phyloP scores from a whole-genome alignment of 805 yeast genomes.

The Komagataella pseudopastoris region DNA sequence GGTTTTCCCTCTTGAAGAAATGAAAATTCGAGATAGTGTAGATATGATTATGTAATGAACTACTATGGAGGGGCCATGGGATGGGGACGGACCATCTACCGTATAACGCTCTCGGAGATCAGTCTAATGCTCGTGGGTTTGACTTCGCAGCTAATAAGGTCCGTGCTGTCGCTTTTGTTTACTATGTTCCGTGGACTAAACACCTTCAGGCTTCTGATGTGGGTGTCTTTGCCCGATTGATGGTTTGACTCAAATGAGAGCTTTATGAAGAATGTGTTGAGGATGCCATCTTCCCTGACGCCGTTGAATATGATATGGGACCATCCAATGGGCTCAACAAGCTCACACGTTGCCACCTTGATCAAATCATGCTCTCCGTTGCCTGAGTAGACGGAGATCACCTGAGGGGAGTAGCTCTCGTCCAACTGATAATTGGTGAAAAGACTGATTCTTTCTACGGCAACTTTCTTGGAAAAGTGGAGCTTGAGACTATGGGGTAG shows the following conservation, averaged over 20 bases:
- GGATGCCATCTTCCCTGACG: slow-evolving; percentile 35
- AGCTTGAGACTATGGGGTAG: slow-evolving; percentile 78
- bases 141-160: slow-evolving; percentile 12
- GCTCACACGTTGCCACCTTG: slow-evolving; percentile 45
- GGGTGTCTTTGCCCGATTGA: slow-evolving; percentile 94
- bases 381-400: slow-evolving; percentile 54
- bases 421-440: slow-evolving; percentile 62
- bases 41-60: slow-evolving; percentile 19
- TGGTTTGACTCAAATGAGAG: slow-evolving; percentile 62
- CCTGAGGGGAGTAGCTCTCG: slow-evolving; percentile 87
- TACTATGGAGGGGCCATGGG: slow-evolving; percentile 20
- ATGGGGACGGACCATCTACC: slow-evolving; percentile 19
- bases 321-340: slow-evolving; percentile 72
- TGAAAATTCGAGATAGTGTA: not conserved
- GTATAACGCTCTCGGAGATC: slow-evolving; percentile 17
- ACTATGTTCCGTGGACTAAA: slow-evolving; percentile 22
- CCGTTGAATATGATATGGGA: slow-evolving; percentile 46
- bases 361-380: slow-evolving; percentile 66
- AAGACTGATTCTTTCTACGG: slow-evolving; percentile 52
- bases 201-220: slow-evolving; percentile 62
- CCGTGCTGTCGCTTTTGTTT: slow-evolving; percentile 12
- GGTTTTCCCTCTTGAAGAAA: not conserved
- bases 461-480: slow-evolving; percentile 67
- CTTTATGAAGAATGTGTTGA: slow-evolving; percentile 56
- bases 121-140: slow-evolving; percentile 19